Conservation (phyloP, 2,329 filamentous ascomycete species). For the Trichoderma polysporum region DNA sequence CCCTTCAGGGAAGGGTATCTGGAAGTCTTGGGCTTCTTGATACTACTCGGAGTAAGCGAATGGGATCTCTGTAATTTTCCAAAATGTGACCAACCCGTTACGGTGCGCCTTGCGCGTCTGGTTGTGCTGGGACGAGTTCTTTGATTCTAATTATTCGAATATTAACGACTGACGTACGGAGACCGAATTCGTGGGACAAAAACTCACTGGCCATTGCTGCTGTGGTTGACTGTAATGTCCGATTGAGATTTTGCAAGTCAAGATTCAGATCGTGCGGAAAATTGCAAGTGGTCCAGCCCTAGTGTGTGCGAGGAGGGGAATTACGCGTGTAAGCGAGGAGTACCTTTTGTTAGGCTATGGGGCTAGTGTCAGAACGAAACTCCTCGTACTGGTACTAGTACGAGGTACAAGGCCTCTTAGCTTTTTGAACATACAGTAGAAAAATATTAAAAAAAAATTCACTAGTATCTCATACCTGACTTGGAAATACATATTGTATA, state of each 20-base stretch:
- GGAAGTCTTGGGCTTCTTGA: constrained; percentile 99
- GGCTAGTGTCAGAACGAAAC: background rate
- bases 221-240: constrained; percentile 12
- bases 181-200: background rate
- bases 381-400: background rate
- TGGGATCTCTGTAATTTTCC: background rate
- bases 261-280: constrained; percentile 19
- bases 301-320: constrained; percentile 14
- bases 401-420: background rate
- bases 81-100: constrained; percentile 75
- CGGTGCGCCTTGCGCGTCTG: constrained; percentile 97
- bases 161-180: background rate
- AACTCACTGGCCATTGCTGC: constrained; percentile 15
- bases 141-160: constrained; percentile 69
- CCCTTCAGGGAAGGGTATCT: constrained; percentile 98
- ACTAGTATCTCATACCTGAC: too few species aligned
- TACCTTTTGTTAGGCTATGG: background rate
- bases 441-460: too few species aligned
- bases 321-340: constrained; percentile 8
- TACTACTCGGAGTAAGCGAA: constrained; percentile 56
- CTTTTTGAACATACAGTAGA: too few species aligned
- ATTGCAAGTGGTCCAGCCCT: constrained; percentile 16
- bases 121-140: constrained; percentile 99
- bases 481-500: too few species aligned
- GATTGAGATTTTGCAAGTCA: constrained; percentile 14